Evolutionary conservation across 352 stramenopile genomes (phyloP).

Genomic region (Phytophthora sojae): DNA sequence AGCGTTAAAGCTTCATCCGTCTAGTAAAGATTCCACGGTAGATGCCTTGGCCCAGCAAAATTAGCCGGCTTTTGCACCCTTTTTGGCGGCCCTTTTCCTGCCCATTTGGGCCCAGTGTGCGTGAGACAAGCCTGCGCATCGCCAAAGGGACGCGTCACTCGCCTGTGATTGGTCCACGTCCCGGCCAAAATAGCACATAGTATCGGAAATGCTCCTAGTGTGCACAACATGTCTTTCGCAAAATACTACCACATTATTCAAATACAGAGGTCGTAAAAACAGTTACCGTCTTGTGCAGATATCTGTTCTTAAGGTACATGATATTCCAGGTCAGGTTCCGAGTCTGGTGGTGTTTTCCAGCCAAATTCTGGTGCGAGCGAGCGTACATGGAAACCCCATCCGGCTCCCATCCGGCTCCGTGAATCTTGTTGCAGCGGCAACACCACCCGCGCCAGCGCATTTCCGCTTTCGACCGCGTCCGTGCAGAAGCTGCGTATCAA

Average conservation of each 20-base stretch:
- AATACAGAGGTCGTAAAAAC: too few species aligned
- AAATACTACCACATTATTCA: too few species aligned
- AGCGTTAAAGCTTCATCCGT: too few species aligned
- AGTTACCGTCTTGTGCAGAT: too few species aligned
- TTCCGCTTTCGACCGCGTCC: conserved; percentile 28
- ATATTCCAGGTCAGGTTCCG: too few species aligned
- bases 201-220: too few species aligned
- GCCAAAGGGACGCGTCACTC: neutral
- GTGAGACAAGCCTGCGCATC: neutral
- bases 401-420: too few species aligned
- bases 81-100: neutral
- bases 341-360: too few species aligned
- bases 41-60: neutral
- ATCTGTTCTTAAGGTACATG: too few species aligned
- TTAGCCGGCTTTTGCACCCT: neutral
- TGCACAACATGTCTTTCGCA: too few species aligned
- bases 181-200: too few species aligned
- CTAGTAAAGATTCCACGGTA: too few species aligned
- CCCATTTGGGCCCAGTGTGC: neutral
- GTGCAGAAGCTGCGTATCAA: neutral
- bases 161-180: neutral
- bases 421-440: conserved; percentile 21
- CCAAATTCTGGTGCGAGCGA: conserved; percentile 15
- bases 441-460: conserved; percentile 9
- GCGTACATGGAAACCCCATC: conserved; percentile 15